phyloP scores from a whole-genome alignment of 768 basidiomycete species.

The Russula emetica region DNA sequence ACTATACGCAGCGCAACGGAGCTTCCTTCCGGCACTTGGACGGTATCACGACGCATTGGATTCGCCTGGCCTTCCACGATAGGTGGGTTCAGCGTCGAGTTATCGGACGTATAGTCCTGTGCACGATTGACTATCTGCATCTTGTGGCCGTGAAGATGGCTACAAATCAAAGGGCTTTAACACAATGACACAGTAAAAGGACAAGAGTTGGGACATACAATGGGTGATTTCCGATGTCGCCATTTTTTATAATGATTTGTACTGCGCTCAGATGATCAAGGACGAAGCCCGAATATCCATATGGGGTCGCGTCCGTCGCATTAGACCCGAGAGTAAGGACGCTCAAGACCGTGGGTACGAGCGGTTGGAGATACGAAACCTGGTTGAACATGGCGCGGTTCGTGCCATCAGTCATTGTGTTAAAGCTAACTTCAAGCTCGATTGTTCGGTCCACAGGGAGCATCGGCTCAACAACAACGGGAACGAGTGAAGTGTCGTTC shows the following conservation, averaged over 20 bases:
- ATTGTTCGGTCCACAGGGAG: conserved; percentile 52
- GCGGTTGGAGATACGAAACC: conserved; percentile 61
- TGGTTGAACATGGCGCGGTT: conserved; percentile 77
- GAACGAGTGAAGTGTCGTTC: conserved; percentile 66
- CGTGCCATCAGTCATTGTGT: conserved; percentile 81
- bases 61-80: conserved; percentile 74
- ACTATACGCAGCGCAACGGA: conserved; percentile 72
- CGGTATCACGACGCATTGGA: conserved; percentile 89
- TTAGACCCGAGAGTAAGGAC: conserved; percentile 71
- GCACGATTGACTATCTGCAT: conserved; percentile 75
- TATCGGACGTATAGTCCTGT: conserved; percentile 63
- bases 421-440: conserved; percentile 70
- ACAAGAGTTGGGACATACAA: conserved; percentile 51
- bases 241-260: conserved; percentile 71
- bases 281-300: conserved; percentile 76
- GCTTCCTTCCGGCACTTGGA: conserved; percentile 63
- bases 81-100: conserved; percentile 76
- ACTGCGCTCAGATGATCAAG: conserved; percentile 71
- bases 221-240: conserved; percentile 73
- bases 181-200: conserved; percentile 9
- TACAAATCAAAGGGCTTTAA: conserved; percentile 31
- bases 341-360: conserved; percentile 75
- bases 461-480: conserved; percentile 50
- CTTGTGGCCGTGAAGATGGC: conserved; percentile 90
- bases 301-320: conserved; percentile 61